A percentile compares a stretch with the other conserved stretches of the same genome.
Conservation (phyloP, 108 stramenopile genomes). For the Schizochytrium sp. region DNA sequence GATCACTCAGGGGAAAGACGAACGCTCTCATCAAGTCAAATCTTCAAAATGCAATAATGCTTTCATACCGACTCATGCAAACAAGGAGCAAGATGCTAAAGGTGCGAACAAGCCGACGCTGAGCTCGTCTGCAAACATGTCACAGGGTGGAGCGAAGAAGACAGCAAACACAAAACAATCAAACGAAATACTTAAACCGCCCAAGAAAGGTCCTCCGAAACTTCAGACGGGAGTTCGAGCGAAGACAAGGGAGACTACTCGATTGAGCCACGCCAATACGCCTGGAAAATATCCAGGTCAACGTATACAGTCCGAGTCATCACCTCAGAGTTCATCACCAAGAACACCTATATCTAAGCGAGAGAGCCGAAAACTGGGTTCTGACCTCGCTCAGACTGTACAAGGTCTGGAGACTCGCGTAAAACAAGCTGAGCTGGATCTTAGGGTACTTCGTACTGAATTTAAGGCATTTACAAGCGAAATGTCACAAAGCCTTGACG, state of each 20-base stretch:
- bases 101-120: background rate
- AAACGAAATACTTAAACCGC: background rate
- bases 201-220: background rate
- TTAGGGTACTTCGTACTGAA: background rate
- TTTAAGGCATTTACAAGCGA: background rate
- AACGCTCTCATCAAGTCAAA: too few species aligned
- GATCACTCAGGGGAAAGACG: background rate
- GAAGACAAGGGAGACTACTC: too few species aligned
- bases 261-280: background rate
- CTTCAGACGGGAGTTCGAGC: too few species aligned
- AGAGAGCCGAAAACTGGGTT: background rate
- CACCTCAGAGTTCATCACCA: too few species aligned
- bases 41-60: background rate
- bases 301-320: too few species aligned
- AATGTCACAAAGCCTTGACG: constrained; percentile 31
- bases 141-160: background rate
- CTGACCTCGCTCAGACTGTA: background rate
- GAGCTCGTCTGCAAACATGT: too few species aligned
- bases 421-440: constrained; percentile 24
- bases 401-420: background rate
- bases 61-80: background rate
- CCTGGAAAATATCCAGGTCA: background rate
- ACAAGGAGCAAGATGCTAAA: background rate
- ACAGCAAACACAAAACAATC: background rate
- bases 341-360: too few species aligned